Evolutionary conservation across 768 basidiomycete species (phyloP).

Genomic region (Rhizopogon rudus): DNA sequence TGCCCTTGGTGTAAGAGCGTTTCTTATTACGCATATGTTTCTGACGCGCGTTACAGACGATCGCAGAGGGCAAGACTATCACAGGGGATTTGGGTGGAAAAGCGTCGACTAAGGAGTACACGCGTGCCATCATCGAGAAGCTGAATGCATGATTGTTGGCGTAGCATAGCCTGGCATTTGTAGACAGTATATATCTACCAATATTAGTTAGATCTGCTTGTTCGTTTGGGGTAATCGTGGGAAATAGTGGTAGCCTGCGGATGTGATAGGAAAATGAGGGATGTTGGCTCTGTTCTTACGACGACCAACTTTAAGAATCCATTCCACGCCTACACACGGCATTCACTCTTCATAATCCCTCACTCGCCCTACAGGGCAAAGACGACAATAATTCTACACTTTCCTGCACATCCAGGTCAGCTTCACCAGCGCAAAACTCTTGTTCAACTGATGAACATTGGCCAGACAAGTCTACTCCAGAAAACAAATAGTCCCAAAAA

Average conservation of each 20-base stretch:
- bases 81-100: slow-evolving; percentile 96
- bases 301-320: slow-evolving; percentile 38
- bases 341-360: slow-evolving; percentile 52
- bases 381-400: slow-evolving; percentile 44
- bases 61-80: slow-evolving; percentile 92
- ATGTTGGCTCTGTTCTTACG: slow-evolving; percentile 25
- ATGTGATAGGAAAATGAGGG: slow-evolving; percentile 8
- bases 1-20: slow-evolving; percentile 63
- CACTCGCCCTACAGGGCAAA: slow-evolving; percentile 93
- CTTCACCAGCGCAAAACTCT: slow-evolving; percentile 1
- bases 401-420: slow-evolving; percentile 44
- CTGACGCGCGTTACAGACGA: slow-evolving; percentile 55
- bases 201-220: slow-evolving; percentile 3
- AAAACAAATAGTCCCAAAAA: slow-evolving; percentile 50
- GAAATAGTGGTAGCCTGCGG: slow-evolving; percentile 12
- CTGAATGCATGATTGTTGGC: slow-evolving; percentile 31
- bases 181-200: slow-evolving; percentile 11
- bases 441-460: background rate
- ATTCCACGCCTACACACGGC: slow-evolving; percentile 51
- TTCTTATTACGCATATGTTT: background rate
- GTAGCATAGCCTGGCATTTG: background rate
- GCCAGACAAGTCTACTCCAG: slow-evolving; percentile 23
- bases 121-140: slow-evolving; percentile 78
- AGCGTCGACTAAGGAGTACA: slow-evolving; percentile 86
- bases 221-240: slow-evolving; percentile 14